Evolutionary conservation across 2,329 filamentous ascomycete species (phyloP), one percentile per base, ranked within the genome.

Genomic region (Rhexocercosporidium sp.): DNA sequence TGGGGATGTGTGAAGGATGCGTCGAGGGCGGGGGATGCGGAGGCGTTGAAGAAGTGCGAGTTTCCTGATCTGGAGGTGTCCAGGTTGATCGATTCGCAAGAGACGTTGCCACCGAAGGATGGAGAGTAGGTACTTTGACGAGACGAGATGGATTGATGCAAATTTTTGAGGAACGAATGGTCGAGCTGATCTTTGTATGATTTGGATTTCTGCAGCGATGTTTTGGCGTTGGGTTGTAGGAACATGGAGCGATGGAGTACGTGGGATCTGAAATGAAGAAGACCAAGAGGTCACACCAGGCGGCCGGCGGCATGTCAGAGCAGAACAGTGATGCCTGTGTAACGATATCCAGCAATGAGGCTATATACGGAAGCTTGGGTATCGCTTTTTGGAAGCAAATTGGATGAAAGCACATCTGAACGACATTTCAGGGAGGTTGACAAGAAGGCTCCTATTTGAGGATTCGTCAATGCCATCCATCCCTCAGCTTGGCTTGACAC

Each of bases 1-100:
- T 67, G 65, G 65, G 39, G 49, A 11, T 67, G 65, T 59, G 54
- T 67, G 34, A 18, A 47, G 20, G 34, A 64, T 56, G 60, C 47
- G 5, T 54, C 56, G 0, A 60, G 65, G 25, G 44, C 22, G 34
- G 65, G 61, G 18, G 18, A 31, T 20, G 6, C 11, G 7, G 27
- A 60, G 6, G 61, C 1, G 14, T 46, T 67, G 31, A 31, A 22
- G 20, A 18, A 61, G 25, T 67, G 65, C 29, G 46, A 60, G 31
- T 25, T 67, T 51, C 54, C 65, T 1, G 59, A 31, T 27, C 12
- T 47, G 16, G 65, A 67, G 39, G 56, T 54, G 5, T 56, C 54
- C 12, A 60, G 65, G 61, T 25, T 60, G 61, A 46, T 64, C 46
- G 60, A 63, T 44, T 41, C 29, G 4, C n/a, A 20, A 31, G 22